These are phyloP conservation scores for Telopea speciosissima DNA, from an alignment of 177 flowering plant species.

Conservation along the genomic window DNA sequence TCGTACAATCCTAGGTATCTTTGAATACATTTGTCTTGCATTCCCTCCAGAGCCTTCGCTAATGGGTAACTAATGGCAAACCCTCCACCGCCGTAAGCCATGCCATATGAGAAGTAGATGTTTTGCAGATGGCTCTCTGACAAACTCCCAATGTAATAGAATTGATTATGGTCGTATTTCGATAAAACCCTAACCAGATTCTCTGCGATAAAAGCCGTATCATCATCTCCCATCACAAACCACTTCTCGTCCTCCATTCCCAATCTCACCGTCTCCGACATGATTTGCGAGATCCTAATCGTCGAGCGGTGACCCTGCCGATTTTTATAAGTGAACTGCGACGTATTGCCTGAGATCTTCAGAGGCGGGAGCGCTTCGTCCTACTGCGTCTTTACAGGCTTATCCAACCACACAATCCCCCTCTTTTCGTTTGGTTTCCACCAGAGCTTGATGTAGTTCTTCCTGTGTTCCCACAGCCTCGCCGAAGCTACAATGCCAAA, in stretches of 20 bases:
- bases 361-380: constrained; percentile 40
- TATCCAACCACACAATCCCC: constrained; percentile 68
- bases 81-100: constrained; percentile 91
- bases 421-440: constrained; percentile 47
- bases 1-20: no score
- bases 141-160: constrained; percentile 56
- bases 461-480: no score
- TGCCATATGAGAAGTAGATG: constrained; percentile 46
- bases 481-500: no score
- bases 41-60: constrained; percentile 56
- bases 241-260: no score
- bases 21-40: no score
- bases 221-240: no score
- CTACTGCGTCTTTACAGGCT: constrained; percentile 9
- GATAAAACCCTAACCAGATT: no score
- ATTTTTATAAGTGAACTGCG: constrained; percentile 43
- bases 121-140: constrained; percentile 78
- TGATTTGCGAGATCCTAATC: constrained; percentile 53
- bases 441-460: no score
- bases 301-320: constrained; percentile 48
- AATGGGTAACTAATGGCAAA: constrained; percentile 73
- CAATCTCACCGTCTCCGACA: no score
- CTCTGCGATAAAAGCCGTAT: no score
- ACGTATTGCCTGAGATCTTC: constrained; percentile 45
- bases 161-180: no score